Evolutionary conservation across 2,329 filamentous ascomycete genomes (phyloP).

Genomic region (Neofusicoccum kwambonambiense): DNA sequence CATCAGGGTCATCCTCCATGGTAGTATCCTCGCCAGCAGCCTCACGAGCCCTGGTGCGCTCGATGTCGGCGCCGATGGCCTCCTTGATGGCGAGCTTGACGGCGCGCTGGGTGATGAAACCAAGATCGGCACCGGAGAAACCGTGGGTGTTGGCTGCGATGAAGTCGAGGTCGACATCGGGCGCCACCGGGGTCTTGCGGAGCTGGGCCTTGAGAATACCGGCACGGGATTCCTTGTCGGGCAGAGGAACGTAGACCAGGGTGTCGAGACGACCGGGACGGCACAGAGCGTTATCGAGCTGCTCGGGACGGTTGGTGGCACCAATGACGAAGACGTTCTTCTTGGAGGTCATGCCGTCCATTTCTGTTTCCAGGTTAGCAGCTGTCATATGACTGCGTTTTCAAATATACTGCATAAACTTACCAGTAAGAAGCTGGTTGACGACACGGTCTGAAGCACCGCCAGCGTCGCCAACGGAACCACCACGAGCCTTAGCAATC

Average conservation of each 20-base stretch:
- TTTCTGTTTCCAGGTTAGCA: slow-evolving; percentile 64
- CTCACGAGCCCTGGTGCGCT: slow-evolving; percentile 85
- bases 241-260: slow-evolving; percentile 95
- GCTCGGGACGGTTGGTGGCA: slow-evolving; percentile 97
- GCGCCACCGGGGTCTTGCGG: slow-evolving; percentile 91
- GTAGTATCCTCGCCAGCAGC: slow-evolving; percentile 71
- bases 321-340: slow-evolving; percentile 99
- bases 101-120: slow-evolving; percentile 97
- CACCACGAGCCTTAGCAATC: slow-evolving; percentile 98
- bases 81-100: slow-evolving; percentile 99
- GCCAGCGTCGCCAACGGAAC: slow-evolving; percentile 91
- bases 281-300: slow-evolving; percentile 96
- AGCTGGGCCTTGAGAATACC: slow-evolving; percentile 93
- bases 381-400: neutral
- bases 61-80: slow-evolving; percentile 84
- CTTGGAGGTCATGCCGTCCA: slow-evolving; percentile 99
- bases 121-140: slow-evolving; percentile 98
- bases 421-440: slow-evolving; percentile 97
- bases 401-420: slow-evolving; percentile 39
- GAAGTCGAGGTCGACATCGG: slow-evolving; percentile 83
- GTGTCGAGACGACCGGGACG: slow-evolving; percentile 98
- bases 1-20: slow-evolving; percentile 75
- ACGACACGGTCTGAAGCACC: slow-evolving; percentile 99
- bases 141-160: slow-evolving; percentile 97
- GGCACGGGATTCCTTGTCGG: slow-evolving; percentile 84